Evolutionary conservation across 2,329 filamentous ascomycete species (phyloP).

Genomic region (Aspergillus japonicus): DNA sequence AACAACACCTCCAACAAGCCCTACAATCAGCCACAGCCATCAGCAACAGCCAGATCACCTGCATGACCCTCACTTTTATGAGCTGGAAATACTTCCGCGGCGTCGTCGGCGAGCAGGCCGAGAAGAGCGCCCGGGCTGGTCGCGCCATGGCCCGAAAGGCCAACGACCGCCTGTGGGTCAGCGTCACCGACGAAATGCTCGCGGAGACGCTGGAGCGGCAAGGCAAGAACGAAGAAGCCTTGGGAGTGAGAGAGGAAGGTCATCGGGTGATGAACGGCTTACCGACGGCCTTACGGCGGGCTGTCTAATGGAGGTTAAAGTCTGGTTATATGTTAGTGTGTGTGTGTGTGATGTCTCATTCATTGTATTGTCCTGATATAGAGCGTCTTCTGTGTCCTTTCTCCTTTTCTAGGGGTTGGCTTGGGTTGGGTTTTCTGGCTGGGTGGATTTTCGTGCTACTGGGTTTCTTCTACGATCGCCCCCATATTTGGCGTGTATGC

Average conservation of each 20-base stretch:
- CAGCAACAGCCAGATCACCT: constrained; percentile 75
- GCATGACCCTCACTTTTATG: constrained; percentile 82
- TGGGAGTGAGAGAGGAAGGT: constrained; percentile 46
- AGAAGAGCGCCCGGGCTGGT: constrained; percentile 72
- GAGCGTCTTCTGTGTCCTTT: background rate
- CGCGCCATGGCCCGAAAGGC: constrained; percentile 66
- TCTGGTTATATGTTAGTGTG: background rate
- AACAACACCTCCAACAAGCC: constrained; percentile 72
- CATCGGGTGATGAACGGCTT: constrained; percentile 39
- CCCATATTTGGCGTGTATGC: background rate
- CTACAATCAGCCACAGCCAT: constrained; percentile 68
- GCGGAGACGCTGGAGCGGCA: constrained; percentile 72
- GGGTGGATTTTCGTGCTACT: background rate
- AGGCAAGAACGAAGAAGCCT: constrained; percentile 59
- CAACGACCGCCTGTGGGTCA: constrained; percentile 73
- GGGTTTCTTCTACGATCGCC: background rate
- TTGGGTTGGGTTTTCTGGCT: background rate
- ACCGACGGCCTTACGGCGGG: constrained; percentile 37
- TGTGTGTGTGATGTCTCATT: background rate
- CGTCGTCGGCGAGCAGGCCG: constrained; percentile 75
- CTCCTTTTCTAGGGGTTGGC: background rate
- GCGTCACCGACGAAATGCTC: constrained; percentile 76
- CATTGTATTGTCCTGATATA: constrained; percentile 1
- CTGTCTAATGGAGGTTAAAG: constrained; percentile 7
- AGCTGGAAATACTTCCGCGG: constrained; percentile 77